Conservation (phyloP, 306 rosid genomes). For the Aeschynomene evenia region DNA sequence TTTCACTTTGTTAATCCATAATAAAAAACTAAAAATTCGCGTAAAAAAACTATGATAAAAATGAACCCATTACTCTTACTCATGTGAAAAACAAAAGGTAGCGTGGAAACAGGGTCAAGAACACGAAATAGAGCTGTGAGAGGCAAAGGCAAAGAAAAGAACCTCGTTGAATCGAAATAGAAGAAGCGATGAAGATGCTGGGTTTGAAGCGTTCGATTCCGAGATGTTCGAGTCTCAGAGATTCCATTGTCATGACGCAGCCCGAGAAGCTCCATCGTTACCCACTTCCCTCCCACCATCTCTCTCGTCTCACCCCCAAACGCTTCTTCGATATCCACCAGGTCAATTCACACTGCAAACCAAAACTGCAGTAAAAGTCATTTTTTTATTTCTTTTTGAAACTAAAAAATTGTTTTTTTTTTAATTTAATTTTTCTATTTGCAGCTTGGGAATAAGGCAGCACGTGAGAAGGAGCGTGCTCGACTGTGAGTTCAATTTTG, state of each 20-base stretch:
- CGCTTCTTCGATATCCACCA: constrained; percentile 80
- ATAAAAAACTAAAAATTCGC: too few relatives aligned
- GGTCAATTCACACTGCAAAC: constrained; percentile 34
- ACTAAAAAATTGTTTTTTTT: not conserved
- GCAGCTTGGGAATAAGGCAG: constrained; percentile 68
- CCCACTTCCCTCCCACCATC: constrained; percentile 48
- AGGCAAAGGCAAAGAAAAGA: not conserved
- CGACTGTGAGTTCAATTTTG: constrained; percentile 64
- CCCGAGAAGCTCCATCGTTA: constrained; percentile 21
- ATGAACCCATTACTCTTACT: too few relatives aligned
- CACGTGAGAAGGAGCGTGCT: constrained; percentile 76
- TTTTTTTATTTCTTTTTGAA: constrained; percentile 3
- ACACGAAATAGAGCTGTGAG: not conserved
- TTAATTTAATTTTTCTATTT: not conserved
- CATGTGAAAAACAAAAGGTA: too few relatives aligned
- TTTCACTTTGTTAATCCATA: too few relatives aligned
- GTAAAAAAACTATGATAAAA: too few relatives aligned
- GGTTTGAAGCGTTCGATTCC: constrained; percentile 48
- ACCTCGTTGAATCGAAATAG: not conserved
- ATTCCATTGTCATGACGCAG: constrained; percentile 36
- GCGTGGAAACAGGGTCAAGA: not conserved
- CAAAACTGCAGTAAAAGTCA: not conserved
- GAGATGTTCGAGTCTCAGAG: constrained; percentile 30
- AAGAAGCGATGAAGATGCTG: constrained; percentile 40
- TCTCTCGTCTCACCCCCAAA: constrained; percentile 62